These are phyloP conservation scores for Sextonia rubra DNA, from an alignment of 164 flowering plant genomes.

Conservation along the genomic window DNA sequence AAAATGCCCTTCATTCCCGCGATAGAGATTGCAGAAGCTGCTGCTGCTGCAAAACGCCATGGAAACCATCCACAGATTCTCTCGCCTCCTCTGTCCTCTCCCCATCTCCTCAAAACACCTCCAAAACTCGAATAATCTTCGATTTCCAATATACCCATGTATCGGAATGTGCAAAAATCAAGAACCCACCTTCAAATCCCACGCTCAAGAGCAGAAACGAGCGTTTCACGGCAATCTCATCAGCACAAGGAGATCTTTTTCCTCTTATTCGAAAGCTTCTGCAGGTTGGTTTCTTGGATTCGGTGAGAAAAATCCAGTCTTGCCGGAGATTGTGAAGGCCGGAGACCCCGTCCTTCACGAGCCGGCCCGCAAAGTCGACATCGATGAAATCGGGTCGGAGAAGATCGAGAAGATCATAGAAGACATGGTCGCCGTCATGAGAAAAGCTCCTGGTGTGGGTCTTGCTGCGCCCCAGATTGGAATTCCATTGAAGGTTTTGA, in stretches of 20 bases:
- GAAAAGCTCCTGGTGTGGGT: constrained; percentile 91
- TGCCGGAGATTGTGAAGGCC: constrained; percentile 68
- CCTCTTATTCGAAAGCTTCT: constrained; percentile 26
- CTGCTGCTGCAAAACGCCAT: neutral
- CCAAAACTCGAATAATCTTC: constrained; percentile 8
- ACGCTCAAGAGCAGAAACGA: neutral
- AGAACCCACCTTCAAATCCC: constrained; percentile 1
- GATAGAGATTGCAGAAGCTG: no score
- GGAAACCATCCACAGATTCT: constrained; percentile 28
- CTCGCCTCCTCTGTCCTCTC: constrained; percentile 28
- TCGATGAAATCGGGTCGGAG: constrained; percentile 72
- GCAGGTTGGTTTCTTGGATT: constrained; percentile 80
- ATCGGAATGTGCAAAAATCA: neutral
- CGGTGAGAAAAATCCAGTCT: constrained; percentile 39
- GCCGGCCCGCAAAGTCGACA: constrained; percentile 60
- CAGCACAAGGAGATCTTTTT: constrained; percentile 12
- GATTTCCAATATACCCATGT: constrained; percentile 9
- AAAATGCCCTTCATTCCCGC: no score
- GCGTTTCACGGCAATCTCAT: constrained; percentile 11
- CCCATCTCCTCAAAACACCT: constrained; percentile 17
- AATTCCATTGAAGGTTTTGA: constrained; percentile 53
- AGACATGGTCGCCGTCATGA: constrained; percentile 75
- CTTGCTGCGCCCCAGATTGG: constrained; percentile 98
- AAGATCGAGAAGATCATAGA: constrained; percentile 75
- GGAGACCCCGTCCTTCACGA: constrained; percentile 97